Evolutionary conservation across 371 early-diverging fungal genomes (phyloP).

Genomic region (Lichtheimia ornata): DNA sequence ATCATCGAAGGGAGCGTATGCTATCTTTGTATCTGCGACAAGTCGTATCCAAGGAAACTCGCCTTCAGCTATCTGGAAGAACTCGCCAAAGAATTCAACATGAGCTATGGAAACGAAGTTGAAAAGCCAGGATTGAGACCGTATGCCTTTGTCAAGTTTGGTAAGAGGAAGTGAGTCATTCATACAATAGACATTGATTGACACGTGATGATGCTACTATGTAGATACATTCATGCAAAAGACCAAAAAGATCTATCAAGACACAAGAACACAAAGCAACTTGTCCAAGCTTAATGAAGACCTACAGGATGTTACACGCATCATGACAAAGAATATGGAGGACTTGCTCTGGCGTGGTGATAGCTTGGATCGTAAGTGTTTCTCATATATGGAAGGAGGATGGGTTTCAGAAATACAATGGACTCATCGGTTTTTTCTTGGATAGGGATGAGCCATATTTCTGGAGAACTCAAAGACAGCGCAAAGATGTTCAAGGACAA

Average conservation of each 20-base stretch:
- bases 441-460: conserved; percentile 50
- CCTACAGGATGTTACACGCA: conserved; percentile 92
- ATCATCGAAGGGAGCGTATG: conserved; percentile 92
- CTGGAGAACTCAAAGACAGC: conserved; percentile 55
- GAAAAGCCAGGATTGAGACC: conserved; percentile 87
- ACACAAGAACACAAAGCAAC: conserved; percentile 91
- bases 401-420: neutral
- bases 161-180: conserved; percentile 40
- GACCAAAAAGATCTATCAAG: conserved; percentile 93
- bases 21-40: conserved; percentile 93
- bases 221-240: conserved; percentile 98
- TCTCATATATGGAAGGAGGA: neutral
- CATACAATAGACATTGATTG: neutral
- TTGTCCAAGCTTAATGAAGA: conserved; percentile 94
- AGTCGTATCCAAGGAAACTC: conserved; percentile 92
- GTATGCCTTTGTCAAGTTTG: conserved; percentile 96
- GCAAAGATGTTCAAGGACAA: conserved; percentile 56
- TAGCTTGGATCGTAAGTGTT: conserved; percentile 70
- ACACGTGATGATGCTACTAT: neutral
- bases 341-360: conserved; percentile 95
- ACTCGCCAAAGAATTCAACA: conserved; percentile 90
- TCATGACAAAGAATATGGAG: conserved; percentile 98
- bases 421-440: neutral
- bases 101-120: conserved; percentile 88
- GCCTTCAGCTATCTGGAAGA: conserved; percentile 96